Evolutionary conservation across 2,329 filamentous ascomycete genomes (phyloP).

Genomic region (Dendrostoma leiphaemia): DNA sequence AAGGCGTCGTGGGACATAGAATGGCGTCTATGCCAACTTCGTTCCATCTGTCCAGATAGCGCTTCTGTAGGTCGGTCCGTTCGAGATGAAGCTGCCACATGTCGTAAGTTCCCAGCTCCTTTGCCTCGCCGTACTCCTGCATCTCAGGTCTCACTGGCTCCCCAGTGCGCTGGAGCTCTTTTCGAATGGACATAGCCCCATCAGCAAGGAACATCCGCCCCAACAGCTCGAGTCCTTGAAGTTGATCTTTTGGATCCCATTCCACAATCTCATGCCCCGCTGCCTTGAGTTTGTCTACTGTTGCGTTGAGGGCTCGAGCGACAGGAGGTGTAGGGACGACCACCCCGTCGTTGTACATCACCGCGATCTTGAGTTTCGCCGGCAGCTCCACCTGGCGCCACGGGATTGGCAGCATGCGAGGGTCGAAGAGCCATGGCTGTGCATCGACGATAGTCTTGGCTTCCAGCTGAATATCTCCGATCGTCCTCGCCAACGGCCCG

Average conservation of each 20-base stretch:
- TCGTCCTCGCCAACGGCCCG: slow-evolving; percentile 57
- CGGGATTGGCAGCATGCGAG: slow-evolving; percentile 56
- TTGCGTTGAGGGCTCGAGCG: slow-evolving; percentile 48
- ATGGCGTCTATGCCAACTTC: slow-evolving; percentile 58
- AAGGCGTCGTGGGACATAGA: slow-evolving; percentile 54
- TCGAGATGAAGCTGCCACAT: slow-evolving; percentile 49
- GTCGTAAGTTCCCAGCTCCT: slow-evolving; percentile 39
- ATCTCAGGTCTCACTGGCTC: slow-evolving; percentile 43
- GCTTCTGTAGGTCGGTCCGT: slow-evolving; percentile 43
- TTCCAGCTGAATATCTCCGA: slow-evolving; percentile 56
- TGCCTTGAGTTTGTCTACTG: slow-evolving; percentile 40
- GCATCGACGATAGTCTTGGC: slow-evolving; percentile 48
- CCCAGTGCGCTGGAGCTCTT: slow-evolving; percentile 37
- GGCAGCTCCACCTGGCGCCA: slow-evolving; percentile 43
- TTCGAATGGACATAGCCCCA: slow-evolving; percentile 39
- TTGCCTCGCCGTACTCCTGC: slow-evolving; percentile 29
- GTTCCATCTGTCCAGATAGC: slow-evolving; percentile 37
- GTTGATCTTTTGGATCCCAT: slow-evolving; percentile 44
- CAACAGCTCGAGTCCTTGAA: slow-evolving; percentile 35
- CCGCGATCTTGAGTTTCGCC: slow-evolving; percentile 50
- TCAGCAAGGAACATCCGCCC: slow-evolving; percentile 48
- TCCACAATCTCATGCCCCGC: slow-evolving; percentile 53
- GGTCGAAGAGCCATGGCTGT: slow-evolving; percentile 56
- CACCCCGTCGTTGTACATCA: slow-evolving; percentile 64
- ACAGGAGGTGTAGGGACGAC: slow-evolving; percentile 67